Evolutionary conservation across 768 basidiomycete genomes (phyloP).

Genomic region (Albatrellus ellisii): DNA sequence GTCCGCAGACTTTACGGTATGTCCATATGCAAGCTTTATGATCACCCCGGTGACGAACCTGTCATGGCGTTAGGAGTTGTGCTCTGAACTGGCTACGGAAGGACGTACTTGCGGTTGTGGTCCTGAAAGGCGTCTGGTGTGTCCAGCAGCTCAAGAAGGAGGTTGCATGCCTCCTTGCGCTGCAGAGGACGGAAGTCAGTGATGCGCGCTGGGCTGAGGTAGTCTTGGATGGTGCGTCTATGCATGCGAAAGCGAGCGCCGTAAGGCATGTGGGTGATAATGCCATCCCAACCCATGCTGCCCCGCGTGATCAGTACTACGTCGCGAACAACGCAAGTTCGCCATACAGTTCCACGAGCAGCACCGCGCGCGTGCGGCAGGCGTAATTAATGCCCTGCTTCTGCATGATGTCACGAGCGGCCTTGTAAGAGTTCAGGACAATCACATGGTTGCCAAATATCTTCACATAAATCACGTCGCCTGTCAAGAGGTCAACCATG

Average conservation of each 20-base stretch:
- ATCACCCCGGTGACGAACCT: slow-evolving; percentile 20
- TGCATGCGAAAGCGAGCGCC: slow-evolving; percentile 19
- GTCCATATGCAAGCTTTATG: slow-evolving; percentile 22
- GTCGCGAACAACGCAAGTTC: neutral
- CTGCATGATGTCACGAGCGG: slow-evolving; percentile 23
- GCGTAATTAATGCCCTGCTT: slow-evolving; percentile 22
- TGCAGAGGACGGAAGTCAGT: slow-evolving; percentile 15
- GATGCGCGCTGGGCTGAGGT: slow-evolving; percentile 13
- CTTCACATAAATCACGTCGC: slow-evolving; percentile 21
- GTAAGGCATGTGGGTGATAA: slow-evolving; percentile 14
- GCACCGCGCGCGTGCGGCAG: slow-evolving; percentile 19
- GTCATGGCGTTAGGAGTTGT: too few species aligned
- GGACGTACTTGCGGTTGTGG: slow-evolving; percentile 17
- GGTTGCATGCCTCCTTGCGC: slow-evolving; percentile 15
- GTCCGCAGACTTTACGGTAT: slow-evolving; percentile 18
- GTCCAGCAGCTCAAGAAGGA: slow-evolving; percentile 18
- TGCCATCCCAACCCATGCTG: slow-evolving; percentile 14
- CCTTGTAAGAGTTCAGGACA: slow-evolving; percentile 20
- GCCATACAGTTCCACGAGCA: slow-evolving; percentile 18
- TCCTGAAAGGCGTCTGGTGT: slow-evolving; percentile 16
- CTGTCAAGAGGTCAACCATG: slow-evolving; percentile 8
- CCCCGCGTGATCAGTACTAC: neutral
- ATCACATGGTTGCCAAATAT: slow-evolving; percentile 19
- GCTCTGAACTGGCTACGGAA: neutral
- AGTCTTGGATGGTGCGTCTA: slow-evolving; percentile 17